A percentile compares a stretch with the other conserved stretches of the same genome.
phyloP scores from a whole-genome alignment of 176 grass and related monocot genomes.

The Oropetium thomaeum region DNA sequence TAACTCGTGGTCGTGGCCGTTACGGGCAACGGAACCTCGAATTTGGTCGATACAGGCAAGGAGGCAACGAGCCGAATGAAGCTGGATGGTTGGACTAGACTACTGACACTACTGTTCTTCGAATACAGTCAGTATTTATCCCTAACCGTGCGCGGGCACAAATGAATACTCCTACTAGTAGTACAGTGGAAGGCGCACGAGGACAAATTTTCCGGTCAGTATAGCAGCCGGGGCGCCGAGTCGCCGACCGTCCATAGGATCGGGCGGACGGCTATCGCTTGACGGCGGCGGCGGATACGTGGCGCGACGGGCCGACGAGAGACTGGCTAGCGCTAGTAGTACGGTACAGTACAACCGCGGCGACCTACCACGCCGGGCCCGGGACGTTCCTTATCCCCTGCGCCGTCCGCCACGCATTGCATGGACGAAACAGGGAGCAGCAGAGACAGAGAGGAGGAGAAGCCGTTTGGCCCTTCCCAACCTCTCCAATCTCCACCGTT shows the following conservation, averaged over 20 bases:
- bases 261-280: not conserved
- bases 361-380: conserved; percentile 12
- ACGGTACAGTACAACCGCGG: not conserved
- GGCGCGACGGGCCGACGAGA: too few relatives aligned
- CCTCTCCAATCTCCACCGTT: not conserved
- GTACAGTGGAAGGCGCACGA: not conserved
- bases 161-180: too few relatives aligned
- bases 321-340: not conserved
- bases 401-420: too few relatives aligned
- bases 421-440: not conserved
- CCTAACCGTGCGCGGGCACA: not conserved
- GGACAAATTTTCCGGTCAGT: not conserved
- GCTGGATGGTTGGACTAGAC: not conserved
- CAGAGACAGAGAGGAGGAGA: not conserved
- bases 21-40: too few relatives aligned
- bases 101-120: too few relatives aligned
- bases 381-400: not conserved
- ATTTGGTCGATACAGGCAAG: too few relatives aligned
- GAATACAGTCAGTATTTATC: too few relatives aligned
- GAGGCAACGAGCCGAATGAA: too few relatives aligned
- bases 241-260: too few relatives aligned
- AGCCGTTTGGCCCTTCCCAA: not conserved
- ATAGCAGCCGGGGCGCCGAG: too few relatives aligned
- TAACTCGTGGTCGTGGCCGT: too few relatives aligned
- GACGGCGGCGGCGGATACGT: not conserved